phyloP scores from a whole-genome alignment of 164 flowering plant species.

The Houttuynia cordata region DNA sequence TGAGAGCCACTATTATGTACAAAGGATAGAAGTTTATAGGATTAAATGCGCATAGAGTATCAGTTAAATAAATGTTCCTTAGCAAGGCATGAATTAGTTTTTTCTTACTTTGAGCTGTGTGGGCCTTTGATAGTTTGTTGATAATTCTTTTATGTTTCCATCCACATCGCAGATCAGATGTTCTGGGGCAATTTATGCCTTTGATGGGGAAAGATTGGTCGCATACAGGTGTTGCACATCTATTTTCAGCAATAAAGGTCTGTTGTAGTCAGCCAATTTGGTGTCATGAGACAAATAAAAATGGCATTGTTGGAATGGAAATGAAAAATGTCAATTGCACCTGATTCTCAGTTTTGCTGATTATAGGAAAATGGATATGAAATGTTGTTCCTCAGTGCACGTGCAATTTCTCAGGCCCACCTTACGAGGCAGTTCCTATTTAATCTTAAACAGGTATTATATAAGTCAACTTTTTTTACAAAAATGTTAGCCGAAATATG shows the following conservation, averaged over 20 bases:
- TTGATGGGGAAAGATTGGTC: conserved; percentile 96
- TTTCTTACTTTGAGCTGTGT: conserved; percentile 1
- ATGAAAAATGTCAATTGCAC: too few species aligned
- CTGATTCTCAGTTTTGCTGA: neutral
- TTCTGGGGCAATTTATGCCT: conserved; percentile 99
- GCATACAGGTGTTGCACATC: conserved; percentile 87
- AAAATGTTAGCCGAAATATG: neutral
- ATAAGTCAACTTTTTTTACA: neutral
- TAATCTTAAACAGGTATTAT: conserved; percentile 81
- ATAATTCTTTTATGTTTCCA: conserved; percentile 4
- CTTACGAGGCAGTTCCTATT: conserved; percentile 72
- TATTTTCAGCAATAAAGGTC: conserved; percentile 93
- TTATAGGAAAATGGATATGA: conserved; percentile 95
- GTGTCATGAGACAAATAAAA: neutral
- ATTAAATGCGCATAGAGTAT: neutral
- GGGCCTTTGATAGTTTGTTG: neutral
- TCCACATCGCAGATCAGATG: conserved; percentile 74
- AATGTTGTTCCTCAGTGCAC: conserved; percentile 91
- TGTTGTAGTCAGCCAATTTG: conserved; percentile 4
- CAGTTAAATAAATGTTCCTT: neutral
- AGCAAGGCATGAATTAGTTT: neutral
- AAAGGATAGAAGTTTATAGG: too few species aligned
- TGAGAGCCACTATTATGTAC: too few species aligned
- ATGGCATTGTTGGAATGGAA: neutral
- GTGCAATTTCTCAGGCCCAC: conserved; percentile 86